Conservation (phyloP, 768 basidiomycete species). For the Lactarius sp. region DNA sequence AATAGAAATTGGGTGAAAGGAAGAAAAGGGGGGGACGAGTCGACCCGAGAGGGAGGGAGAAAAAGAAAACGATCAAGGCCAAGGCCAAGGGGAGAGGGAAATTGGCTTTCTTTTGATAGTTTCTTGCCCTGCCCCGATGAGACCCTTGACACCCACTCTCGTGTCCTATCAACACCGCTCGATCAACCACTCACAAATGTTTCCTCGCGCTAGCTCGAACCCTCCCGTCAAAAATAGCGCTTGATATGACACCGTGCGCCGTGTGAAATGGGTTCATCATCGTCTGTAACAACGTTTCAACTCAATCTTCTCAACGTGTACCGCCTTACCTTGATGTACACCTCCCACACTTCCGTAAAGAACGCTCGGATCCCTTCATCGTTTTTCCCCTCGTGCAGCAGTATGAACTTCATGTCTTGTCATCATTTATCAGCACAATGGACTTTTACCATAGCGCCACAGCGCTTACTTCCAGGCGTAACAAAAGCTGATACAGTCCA, state of each 20-base stretch:
- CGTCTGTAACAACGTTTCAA: slow-evolving; percentile 46
- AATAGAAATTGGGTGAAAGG: slow-evolving; percentile 25
- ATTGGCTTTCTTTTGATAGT: too few relatives aligned
- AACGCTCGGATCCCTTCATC: slow-evolving; percentile 94
- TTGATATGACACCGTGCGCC: slow-evolving; percentile 78
- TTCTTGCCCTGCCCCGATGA: too few relatives aligned
- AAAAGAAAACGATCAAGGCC: slow-evolving; percentile 22
- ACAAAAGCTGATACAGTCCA: slow-evolving; percentile 98
- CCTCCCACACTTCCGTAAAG: slow-evolving; percentile 94
- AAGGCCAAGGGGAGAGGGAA: slow-evolving; percentile 32
- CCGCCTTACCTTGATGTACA: slow-evolving; percentile 82
- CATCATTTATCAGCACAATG: slow-evolving; percentile 22
- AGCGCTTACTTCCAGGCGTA: slow-evolving; percentile 74
- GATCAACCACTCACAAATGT: slow-evolving; percentile 47
- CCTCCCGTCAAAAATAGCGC: slow-evolving; percentile 73
- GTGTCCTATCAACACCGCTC: not conserved
- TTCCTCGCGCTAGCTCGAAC: slow-evolving; percentile 85
- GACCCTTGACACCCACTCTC: not conserved
- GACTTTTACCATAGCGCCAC: not conserved
- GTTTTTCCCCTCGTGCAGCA: slow-evolving; percentile 93
- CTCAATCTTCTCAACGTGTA: too few relatives aligned
- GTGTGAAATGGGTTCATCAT: slow-evolving; percentile 96
- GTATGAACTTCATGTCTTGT: slow-evolving; percentile 89
- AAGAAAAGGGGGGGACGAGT: slow-evolving; percentile 26
- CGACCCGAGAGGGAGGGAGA: slow-evolving; percentile 14